A percentile compares a stretch with the other conserved stretches of the same genome.
phyloP scores from a whole-genome alignment of 139 green algal species.

The Asterochloris erici region DNA sequence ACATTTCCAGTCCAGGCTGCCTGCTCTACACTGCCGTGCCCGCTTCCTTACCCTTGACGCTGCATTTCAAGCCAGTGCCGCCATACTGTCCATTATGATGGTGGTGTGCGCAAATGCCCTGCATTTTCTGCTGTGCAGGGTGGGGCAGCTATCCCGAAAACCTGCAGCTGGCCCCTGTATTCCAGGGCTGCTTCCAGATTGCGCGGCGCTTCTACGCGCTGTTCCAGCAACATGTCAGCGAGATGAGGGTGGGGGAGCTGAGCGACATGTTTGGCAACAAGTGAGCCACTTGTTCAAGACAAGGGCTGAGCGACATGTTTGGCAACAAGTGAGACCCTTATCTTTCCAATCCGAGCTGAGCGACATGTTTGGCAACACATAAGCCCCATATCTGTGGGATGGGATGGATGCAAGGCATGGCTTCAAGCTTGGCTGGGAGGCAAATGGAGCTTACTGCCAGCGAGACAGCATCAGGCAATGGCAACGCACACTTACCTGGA shows the following conservation, averaged over 20 bases:
- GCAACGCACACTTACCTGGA: no score
- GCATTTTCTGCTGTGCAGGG: not conserved
- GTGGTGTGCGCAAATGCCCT: not conserved
- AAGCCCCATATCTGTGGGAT: not conserved
- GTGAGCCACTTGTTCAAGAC: conserved; percentile 19
- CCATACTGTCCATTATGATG: not conserved
- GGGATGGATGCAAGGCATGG: no score
- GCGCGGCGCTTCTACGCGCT: conserved; percentile 49
- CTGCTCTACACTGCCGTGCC: no score
- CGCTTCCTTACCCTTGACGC: no score
- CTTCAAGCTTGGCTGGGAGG: no score
- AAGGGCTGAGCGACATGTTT: conserved; percentile 17
- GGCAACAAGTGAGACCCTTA: conserved; percentile 2
- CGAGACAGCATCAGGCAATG: no score
- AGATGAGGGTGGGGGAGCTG: not conserved
- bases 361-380: conserved; percentile 3
- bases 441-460: no score
- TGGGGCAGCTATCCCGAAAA: conserved; percentile 58
- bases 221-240: conserved; percentile 67
- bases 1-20: no score
- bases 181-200: conserved; percentile 34
- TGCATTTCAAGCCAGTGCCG: no score
- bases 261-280: conserved; percentile 23
- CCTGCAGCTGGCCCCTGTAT: conserved; percentile 53
- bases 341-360: not conserved